phyloP scores from a whole-genome alignment of 164 flowering plant species.

The Chimonanthus praecox region DNA sequence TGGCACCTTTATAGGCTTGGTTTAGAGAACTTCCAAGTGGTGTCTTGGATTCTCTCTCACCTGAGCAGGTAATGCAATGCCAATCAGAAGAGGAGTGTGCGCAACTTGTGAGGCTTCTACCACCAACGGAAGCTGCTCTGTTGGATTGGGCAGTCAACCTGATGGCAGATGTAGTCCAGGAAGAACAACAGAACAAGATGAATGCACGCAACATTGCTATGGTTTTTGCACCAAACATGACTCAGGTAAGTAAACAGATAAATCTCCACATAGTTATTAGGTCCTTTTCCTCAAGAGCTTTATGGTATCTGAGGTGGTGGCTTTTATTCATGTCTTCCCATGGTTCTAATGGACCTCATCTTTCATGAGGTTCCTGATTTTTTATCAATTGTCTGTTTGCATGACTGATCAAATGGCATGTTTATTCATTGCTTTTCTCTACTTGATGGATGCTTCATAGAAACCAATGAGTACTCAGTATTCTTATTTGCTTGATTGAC shows the following conservation, averaged over 20 bases:
- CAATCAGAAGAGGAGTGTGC: conserved; percentile 68
- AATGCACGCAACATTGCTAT: conserved; percentile 79
- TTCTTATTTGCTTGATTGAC: no score
- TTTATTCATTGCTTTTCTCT: neutral
- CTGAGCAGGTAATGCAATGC: conserved; percentile 77
- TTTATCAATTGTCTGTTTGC: neutral
- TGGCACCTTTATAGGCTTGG: conserved; percentile 56
- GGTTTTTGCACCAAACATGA: conserved; percentile 94
- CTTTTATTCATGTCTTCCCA: neutral
- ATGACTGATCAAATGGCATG: neutral
- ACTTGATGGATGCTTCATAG: no score
- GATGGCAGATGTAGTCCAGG: conserved; percentile 84
- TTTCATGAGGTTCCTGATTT: neutral
- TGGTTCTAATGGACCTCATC: neutral
- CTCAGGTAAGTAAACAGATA: conserved; percentile 39
- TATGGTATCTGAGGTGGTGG: neutral
- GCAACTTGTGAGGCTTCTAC: conserved; percentile 56
- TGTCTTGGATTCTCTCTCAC: conserved; percentile 63
- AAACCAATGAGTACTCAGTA: no score
- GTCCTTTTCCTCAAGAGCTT: neutral
- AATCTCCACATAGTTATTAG: neutral
- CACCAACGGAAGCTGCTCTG: conserved; percentile 70
- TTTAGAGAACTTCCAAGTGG: conserved; percentile 85
- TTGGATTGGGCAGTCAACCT: conserved; percentile 88
- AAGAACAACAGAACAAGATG: conserved; percentile 75